These are phyloP conservation scores for Lactarius deliciosus DNA, from an alignment of 768 basidiomycete species.

Conservation along the genomic window DNA sequence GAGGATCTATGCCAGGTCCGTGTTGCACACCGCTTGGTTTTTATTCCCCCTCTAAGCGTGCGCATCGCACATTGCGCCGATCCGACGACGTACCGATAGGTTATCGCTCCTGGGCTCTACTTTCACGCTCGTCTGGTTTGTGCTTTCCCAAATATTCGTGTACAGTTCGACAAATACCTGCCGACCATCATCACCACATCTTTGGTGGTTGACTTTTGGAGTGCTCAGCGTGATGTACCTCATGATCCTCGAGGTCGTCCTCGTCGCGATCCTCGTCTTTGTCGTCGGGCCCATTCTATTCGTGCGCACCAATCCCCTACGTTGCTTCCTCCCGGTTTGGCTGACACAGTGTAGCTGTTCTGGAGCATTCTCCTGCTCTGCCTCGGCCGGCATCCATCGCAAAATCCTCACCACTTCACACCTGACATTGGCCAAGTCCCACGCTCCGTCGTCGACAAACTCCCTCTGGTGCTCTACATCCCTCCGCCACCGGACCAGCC, in stretches of 20 bases:
- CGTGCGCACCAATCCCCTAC: conserved; percentile 45
- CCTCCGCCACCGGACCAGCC: conserved; percentile 62
- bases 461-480: conserved; percentile 84
- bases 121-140: conserved; percentile 77
- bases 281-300: conserved; percentile 76
- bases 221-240: conserved; percentile 79
- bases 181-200: conserved; percentile 68
- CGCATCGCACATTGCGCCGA: not conserved
- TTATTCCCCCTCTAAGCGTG: conserved; percentile 3
- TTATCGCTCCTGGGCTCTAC: conserved; percentile 65
- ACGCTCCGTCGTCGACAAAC: conserved; percentile 68
- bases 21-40: not conserved
- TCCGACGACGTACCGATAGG: conserved; percentile 36
- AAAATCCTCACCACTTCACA: conserved; percentile 68
- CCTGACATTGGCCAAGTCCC: conserved; percentile 78
- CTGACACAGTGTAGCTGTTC: conserved; percentile 48
- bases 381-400: conserved; percentile 76
- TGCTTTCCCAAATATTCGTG: conserved; percentile 75
- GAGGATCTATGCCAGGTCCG: conserved; percentile 28
- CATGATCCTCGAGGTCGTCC: conserved; percentile 65
- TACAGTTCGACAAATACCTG: conserved; percentile 77
- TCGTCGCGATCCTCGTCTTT: conserved; percentile 76
- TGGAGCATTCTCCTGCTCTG: conserved; percentile 80
- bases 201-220: conserved; percentile 86
- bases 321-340: not conserved